Percentiles rank a stretch among this genome's conserved stretches.
Conservation (phyloP, 2,329 filamentous ascomycete species). For the Bimuria novae-zelandiae region DNA sequence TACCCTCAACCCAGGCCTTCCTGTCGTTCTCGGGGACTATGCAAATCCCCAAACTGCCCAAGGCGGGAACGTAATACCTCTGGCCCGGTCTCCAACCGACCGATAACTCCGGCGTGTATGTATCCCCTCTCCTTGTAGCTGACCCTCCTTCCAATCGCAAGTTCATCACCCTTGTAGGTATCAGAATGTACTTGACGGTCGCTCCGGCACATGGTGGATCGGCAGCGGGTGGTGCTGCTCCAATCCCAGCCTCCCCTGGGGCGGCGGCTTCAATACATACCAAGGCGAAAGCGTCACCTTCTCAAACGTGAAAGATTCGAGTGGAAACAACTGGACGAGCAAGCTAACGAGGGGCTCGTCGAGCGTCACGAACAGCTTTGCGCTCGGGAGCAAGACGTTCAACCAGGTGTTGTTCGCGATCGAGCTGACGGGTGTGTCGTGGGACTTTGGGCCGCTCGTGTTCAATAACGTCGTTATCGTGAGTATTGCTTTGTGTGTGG, state of each 20-base stretch:
- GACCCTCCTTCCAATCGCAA: background rate
- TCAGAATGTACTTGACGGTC: slow-evolving; percentile 50
- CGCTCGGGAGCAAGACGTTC: too few relatives aligned
- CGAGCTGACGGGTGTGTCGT: too few relatives aligned
- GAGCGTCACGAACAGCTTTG: too few relatives aligned
- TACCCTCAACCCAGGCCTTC: slow-evolving; percentile 18
- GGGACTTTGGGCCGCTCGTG: too few relatives aligned
- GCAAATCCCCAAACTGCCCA: slow-evolving; percentile 17
- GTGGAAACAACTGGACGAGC: too few relatives aligned
- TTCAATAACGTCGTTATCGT: too few relatives aligned
- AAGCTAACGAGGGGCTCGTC: too few relatives aligned
- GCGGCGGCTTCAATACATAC: slow-evolving; percentile 47
- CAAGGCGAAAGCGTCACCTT: slow-evolving; percentile 42
- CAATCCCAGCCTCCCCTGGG: slow-evolving; percentile 48
- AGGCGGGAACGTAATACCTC: slow-evolving; percentile 48
- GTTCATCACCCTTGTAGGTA: slow-evolving; percentile 33
- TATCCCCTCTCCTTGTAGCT: background rate
- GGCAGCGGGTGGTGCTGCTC: slow-evolving; percentile 50
- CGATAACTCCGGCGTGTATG: slow-evolving; percentile 39
- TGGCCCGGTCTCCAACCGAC: slow-evolving; percentile 51
- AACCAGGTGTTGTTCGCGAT: too few relatives aligned
- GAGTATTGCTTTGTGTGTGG: too few relatives aligned
- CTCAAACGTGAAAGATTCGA: slow-evolving; percentile 30
- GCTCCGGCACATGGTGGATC: slow-evolving; percentile 50
- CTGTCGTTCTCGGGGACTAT: slow-evolving; percentile 20